Base-by-base conservation (phyloP, 2,329 filamentous ascomycete genomes). In the Trichoderma polysporum region DNA sequence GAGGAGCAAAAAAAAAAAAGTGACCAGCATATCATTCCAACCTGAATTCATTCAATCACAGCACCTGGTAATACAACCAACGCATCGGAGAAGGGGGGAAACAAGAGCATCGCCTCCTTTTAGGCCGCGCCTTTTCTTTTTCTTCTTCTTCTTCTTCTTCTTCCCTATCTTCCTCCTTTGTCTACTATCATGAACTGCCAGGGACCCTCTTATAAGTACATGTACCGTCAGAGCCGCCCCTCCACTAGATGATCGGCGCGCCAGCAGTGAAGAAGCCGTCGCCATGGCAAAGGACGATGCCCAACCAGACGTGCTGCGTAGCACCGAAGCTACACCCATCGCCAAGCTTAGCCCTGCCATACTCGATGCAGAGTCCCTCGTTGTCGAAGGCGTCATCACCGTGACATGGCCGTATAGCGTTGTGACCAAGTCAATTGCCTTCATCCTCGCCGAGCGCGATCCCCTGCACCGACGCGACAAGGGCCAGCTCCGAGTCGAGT, bases 361-460 rank as follows among this genome's bases (percentile, higher is more conserved):
- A 6, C 66, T 77, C 15, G 75, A 83, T 13, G 75, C 77, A 27
- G 66, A 74, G 2, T 76, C 79, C 6, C 80, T 80, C 68, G 79
- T 81, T 13, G 79, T 97, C 35, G 85, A 87, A 67, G 93, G 91
- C 45, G 83, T 91, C 17, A 87, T 97, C 25, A 94, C 93, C 9
- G 87, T 98, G 39, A 89, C 92, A 67, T 98, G 94, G 94, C 94
- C 94, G 0, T 97, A 92, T 78, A 97, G 91, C 70, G 91, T 90
- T 25, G 88, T 92, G 29, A 90, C 86, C 33, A 86, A 86, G 62
- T 88, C 88, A 45, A 85, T 93, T 71, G 90, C 92, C 29, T 89
- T 97, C 59, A 85, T 96, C 22, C 85, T 98, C 37, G 91, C 91
- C 53, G 94, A 97, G 73, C 88, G 89, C 53, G 93, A 97, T 76